phyloP scores from a whole-genome alignment of 148 eudicot species.

The Rhododendron simsii region DNA sequence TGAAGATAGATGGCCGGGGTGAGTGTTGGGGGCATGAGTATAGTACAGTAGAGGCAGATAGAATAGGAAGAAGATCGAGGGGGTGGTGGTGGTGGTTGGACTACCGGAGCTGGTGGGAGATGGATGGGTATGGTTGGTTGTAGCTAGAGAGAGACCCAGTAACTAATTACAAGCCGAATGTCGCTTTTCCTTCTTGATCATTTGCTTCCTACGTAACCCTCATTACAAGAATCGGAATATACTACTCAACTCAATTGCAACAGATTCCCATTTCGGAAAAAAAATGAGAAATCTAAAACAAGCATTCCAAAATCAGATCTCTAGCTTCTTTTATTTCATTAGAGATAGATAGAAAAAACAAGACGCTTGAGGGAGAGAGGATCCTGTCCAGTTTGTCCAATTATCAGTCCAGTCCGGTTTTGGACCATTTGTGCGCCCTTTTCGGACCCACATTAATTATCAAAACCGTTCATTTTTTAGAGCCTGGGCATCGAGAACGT shows the following conservation, averaged over 20 bases:
- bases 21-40: too few species aligned
- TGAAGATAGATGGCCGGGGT: too few species aligned
- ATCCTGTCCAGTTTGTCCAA: too few species aligned
- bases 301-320: not conserved
- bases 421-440: too few species aligned
- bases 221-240: not conserved
- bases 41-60: not conserved
- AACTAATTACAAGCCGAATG: conserved; percentile 50
- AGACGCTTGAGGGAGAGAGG: too few species aligned
- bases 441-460: too few species aligned
- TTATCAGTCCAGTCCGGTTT: too few species aligned
- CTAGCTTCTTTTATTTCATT: not conserved
- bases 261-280: not conserved
- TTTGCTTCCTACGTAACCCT: conserved; percentile 29
- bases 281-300: not conserved
- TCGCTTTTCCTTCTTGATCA: conserved; percentile 38
- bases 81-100: conserved; percentile 10
- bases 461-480: too few species aligned
- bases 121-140: conserved; percentile 12
- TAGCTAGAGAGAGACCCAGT: conserved; percentile 26
- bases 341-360: too few species aligned
- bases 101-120: conserved; percentile 9
- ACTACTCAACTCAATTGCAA: not conserved
- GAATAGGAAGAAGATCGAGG: not conserved
- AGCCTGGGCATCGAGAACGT: too few species aligned